phyloP scores from a whole-genome alignment of 164 flowering plant genomes.

The Berberis thunbergii region DNA sequence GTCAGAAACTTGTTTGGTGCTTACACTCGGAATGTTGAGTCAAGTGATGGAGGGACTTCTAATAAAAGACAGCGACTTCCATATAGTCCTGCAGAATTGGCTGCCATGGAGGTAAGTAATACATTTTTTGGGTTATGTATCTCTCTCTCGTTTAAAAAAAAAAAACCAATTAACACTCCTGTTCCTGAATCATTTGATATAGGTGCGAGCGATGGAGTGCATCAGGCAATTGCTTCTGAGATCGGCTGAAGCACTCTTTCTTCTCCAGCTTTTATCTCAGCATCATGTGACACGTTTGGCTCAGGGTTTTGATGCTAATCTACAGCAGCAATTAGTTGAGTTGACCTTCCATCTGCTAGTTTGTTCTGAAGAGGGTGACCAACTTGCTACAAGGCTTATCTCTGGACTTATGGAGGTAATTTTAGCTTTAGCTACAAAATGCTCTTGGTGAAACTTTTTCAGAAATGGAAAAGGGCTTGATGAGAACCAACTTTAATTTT shows the following conservation, averaged over 20 bases:
- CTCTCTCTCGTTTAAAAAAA: not conserved
- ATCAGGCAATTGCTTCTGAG: constrained; percentile 85
- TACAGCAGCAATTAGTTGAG: constrained; percentile 45
- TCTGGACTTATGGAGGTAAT: constrained; percentile 92
- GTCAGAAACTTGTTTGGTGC: constrained; percentile 70
- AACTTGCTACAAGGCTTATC: constrained; percentile 79
- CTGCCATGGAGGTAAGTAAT: constrained; percentile 85
- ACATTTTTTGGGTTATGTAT: constrained; percentile 4
- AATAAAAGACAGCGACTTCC: constrained; percentile 85
- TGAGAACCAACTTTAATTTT: no score
- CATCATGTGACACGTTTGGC: constrained; percentile 76
- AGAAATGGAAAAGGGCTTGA: constrained; percentile 5
- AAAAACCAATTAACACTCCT: constrained; percentile 11
- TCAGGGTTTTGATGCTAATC: constrained; percentile 59
- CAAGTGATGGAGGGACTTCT: constrained; percentile 42
- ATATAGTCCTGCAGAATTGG: constrained; percentile 82
- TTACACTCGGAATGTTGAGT: constrained; percentile 47
- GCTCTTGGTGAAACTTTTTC: no score
- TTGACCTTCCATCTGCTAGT: constrained; percentile 89
- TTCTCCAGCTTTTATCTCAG: constrained; percentile 83
- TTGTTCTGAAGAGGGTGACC: constrained; percentile 90
- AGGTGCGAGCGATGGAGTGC: constrained; percentile 98
- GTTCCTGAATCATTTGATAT: constrained; percentile 8
- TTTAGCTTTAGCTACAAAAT: constrained; percentile 2
- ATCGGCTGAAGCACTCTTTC: constrained; percentile 81